These are phyloP conservation scores for Hirschioporus abietinus DNA, from an alignment of 768 basidiomycete genomes.

Conservation along the genomic window DNA sequence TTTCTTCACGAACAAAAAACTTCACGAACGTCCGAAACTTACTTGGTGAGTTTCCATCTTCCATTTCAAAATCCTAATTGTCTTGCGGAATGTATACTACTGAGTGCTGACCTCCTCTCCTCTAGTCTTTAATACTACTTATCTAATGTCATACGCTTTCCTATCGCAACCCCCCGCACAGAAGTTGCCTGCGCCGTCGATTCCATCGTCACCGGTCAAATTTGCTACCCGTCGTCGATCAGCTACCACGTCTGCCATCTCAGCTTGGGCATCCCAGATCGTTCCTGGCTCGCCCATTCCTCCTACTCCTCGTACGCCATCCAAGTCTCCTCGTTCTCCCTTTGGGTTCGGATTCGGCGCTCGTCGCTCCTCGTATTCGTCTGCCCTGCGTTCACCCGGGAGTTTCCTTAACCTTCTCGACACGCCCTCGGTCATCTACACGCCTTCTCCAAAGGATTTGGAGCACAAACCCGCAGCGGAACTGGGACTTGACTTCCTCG, in stretches of 20 bases:
- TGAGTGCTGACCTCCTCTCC: not conserved
- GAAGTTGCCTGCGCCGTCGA: conserved; percentile 18
- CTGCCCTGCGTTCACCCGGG: conserved; percentile 34
- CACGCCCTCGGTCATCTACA: conserved; percentile 27
- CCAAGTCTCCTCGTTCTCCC: conserved; percentile 27
- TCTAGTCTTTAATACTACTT: not conserved
- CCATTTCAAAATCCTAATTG: too few relatives aligned
- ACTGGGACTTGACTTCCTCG: conserved; percentile 48
- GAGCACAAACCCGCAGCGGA: conserved; percentile 41
- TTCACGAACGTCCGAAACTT: too few relatives aligned
- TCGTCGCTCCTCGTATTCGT: conserved; percentile 34
- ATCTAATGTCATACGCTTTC: conserved; percentile 19
- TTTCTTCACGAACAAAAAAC: too few relatives aligned
- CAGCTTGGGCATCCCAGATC: conserved; percentile 59
- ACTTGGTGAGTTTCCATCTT: too few relatives aligned
- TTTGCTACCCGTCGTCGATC: conserved; percentile 29
- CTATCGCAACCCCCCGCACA: conserved; percentile 26
- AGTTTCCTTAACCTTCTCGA: conserved; percentile 42
- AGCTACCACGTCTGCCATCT: conserved; percentile 44
- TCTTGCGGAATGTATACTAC: too few relatives aligned
- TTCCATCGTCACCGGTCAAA: conserved; percentile 4
- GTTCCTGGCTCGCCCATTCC: conserved; percentile 63
- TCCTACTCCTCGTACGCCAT: conserved; percentile 29
- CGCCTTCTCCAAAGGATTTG: too few relatives aligned
- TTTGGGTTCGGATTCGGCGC: conserved; percentile 15